Conservation (phyloP, 345 rosid species). For the thale cress (Arabidopsis thaliana) region DNA sequence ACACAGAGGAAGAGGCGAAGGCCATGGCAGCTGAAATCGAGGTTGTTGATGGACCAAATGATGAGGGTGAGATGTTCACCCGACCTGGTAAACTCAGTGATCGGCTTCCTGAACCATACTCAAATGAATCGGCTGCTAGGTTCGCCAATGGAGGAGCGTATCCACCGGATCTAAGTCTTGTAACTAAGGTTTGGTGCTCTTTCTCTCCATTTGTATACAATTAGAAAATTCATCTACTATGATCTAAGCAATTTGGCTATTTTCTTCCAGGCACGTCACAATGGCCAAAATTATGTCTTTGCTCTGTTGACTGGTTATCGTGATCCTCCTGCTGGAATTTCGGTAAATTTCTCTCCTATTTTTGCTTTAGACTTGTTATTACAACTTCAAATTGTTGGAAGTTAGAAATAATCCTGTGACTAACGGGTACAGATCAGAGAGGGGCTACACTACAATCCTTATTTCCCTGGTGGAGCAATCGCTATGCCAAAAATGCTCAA, state of each 20-base stretch:
- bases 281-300: constrained; percentile 96
- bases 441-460: constrained; percentile 93
- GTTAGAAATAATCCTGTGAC: neutral
- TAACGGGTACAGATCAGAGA: constrained; percentile 71
- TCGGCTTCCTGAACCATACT: constrained; percentile 87
- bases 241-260: constrained; percentile 13
- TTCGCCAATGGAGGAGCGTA: constrained; percentile 99
- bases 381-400: constrained; percentile 2
- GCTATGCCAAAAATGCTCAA: constrained; percentile 99
- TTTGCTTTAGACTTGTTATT: neutral
- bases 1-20: constrained; percentile 94
- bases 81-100: constrained; percentile 98
- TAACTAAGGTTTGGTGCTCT: constrained; percentile 64
- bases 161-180: constrained; percentile 97
- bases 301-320: constrained; percentile 93
- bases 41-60: constrained; percentile 95
- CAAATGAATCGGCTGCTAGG: constrained; percentile 94
- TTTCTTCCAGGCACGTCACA: constrained; percentile 90
- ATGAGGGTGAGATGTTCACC: constrained; percentile 96
- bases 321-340: constrained; percentile 97
- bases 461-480: constrained; percentile 97
- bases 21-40: constrained; percentile 99
- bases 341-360: constrained; percentile 51
- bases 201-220: constrained; percentile 12
- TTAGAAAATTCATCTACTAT: neutral